Evolutionary conservation across 495 filamentous ascomycete genomes (phyloP).

Genomic region (Rostrohypoxylon terebratum): DNA sequence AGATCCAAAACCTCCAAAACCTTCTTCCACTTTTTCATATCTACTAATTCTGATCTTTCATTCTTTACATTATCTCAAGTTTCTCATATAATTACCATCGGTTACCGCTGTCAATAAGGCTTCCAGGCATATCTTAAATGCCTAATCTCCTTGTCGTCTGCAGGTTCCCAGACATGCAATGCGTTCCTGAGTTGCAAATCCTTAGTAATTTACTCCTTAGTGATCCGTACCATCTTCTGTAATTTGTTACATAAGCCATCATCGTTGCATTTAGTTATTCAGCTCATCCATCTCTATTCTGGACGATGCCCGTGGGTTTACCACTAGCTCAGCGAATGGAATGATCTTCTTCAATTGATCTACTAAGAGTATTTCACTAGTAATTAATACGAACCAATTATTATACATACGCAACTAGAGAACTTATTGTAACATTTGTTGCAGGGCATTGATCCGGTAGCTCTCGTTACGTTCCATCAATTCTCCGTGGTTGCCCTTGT

Average conservation of each 20-base stretch:
- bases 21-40: background rate
- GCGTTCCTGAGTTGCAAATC: too few species aligned
- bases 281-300: background rate
- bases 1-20: too few species aligned
- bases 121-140: too few species aligned
- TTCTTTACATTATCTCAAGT: background rate
- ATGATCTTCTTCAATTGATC: background rate
- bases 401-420: background rate
- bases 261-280: background rate
- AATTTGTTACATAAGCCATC: background rate
- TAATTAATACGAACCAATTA: background rate
- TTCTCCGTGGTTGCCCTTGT: constrained; percentile 74
- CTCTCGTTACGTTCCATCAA: constrained; percentile 67
- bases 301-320: constrained; percentile 32
- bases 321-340: constrained; percentile 15
- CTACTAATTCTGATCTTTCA: too few species aligned
- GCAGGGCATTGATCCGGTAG: constrained; percentile 66
- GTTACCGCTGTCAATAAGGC: too few species aligned
- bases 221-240: too few species aligned
- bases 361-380: background rate
- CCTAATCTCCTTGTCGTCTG: too few species aligned
- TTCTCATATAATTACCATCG: background rate
- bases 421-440: constrained; percentile 45
- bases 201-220: too few species aligned
- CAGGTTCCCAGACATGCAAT: too few species aligned